Evolutionary conservation across 352 stramenopile species (phyloP).

Genomic region (Pythium myriotylum): DNA sequence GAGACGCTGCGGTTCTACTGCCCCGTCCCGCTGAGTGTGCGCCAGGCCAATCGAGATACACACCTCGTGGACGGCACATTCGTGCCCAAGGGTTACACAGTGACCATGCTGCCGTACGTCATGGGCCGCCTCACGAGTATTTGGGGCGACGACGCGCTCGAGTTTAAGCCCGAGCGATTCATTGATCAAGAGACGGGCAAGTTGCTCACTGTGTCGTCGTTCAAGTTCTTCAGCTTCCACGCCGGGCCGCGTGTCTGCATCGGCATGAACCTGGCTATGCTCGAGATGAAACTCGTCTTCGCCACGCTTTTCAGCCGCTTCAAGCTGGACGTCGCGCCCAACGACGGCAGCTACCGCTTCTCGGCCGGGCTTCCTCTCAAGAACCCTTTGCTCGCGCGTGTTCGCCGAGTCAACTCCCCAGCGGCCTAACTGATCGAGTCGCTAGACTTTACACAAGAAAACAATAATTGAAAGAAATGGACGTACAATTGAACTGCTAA

Average conservation of each 20-base stretch:
- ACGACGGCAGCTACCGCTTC: conserved; percentile 16
- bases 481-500: too few relatives aligned
- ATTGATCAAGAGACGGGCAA: conserved; percentile 24
- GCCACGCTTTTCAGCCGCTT: conserved; percentile 39
- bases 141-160: conserved; percentile 35
- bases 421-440: too few relatives aligned
- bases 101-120: conserved; percentile 32
- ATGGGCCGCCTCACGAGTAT: conserved; percentile 31
- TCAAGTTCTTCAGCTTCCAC: conserved; percentile 48
- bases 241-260: conserved; percentile 43
- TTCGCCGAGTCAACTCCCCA: background rate
- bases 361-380: conserved; percentile 8
- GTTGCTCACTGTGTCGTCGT: conserved; percentile 27
- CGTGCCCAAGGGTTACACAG: conserved; percentile 24
- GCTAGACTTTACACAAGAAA: too few relatives aligned
- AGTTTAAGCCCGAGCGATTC: conserved; percentile 25
- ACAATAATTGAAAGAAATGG: too few relatives aligned
- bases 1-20: conserved; percentile 42
- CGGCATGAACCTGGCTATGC: conserved; percentile 40
- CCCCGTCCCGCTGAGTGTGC: conserved; percentile 36
- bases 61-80: conserved; percentile 39
- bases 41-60: conserved; percentile 28
- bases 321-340: conserved; percentile 14
- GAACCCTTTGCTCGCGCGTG: conserved; percentile 10
- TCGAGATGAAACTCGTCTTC: conserved; percentile 45